These are phyloP conservation scores for Lecanoromycetidae sp. DNA, from an alignment of 2,329 filamentous ascomycete species.

Conservation along the genomic window DNA sequence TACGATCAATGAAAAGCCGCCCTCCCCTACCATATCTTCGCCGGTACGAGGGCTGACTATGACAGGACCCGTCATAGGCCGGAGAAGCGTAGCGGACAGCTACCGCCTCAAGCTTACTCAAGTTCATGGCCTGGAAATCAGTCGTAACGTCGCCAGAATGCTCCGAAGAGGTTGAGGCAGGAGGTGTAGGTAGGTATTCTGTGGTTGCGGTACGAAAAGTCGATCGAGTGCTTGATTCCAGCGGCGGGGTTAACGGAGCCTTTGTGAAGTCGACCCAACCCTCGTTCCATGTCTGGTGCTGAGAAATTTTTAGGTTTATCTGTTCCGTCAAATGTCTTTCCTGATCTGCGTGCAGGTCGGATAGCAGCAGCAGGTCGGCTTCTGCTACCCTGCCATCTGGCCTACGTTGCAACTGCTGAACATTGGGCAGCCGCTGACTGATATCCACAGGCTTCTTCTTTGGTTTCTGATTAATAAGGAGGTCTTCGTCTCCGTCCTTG, in stretches of 20 bases:
- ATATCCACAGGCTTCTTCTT: slow-evolving; percentile 56
- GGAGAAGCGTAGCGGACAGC: slow-evolving; percentile 31
- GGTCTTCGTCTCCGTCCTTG: slow-evolving; percentile 87
- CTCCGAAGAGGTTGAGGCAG: slow-evolving; percentile 37
- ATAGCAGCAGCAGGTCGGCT: slow-evolving; percentile 63
- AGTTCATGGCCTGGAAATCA: slow-evolving; percentile 25
- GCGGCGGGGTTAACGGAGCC: slow-evolving; percentile 68
- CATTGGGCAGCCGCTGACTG: slow-evolving; percentile 48
- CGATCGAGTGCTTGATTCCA: slow-evolving; percentile 48
- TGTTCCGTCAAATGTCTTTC: slow-evolving; percentile 69
- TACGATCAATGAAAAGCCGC: slow-evolving; percentile 77
- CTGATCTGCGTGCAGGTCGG: slow-evolving; percentile 68
- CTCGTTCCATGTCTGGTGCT: slow-evolving; percentile 85
- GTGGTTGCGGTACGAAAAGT: slow-evolving; percentile 62
- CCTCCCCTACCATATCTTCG: slow-evolving; percentile 75
- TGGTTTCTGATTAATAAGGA: slow-evolving; percentile 83
- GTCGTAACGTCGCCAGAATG: slow-evolving; percentile 29
- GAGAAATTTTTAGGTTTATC: slow-evolving; percentile 74
- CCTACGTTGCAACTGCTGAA: slow-evolving; percentile 58
- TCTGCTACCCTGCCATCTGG: slow-evolving; percentile 61
- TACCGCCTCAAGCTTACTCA: slow-evolving; percentile 28
- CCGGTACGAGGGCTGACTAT: slow-evolving; percentile 53
- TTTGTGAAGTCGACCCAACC: slow-evolving; percentile 80
- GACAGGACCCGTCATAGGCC: slow-evolving; percentile 28
- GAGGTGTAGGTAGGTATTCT: slow-evolving; percentile 47